Evolutionary conservation across 805 yeast genomes (phyloP), one percentile per base, ranked within the genome.

Genomic region (Candida broadrunensis): DNA sequence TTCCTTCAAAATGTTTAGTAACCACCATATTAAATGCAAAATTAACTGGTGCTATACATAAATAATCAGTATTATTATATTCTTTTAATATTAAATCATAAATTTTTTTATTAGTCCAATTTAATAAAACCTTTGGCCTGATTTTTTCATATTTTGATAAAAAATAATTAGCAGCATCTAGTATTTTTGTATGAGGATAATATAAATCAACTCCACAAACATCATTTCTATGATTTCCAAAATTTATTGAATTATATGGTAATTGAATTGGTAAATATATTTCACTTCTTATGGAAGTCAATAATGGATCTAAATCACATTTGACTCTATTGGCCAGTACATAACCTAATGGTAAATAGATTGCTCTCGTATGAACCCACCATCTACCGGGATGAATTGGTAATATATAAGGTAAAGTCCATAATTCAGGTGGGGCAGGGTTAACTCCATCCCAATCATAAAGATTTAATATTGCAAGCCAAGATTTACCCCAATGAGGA

Each of bases 311-410:
- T 39, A 84, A 51, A 5, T 73, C 77, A 52, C 88, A 83, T 40
- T 72, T 66, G 27, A 73, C 68, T 41, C 66, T 65, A 23, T 75
- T 71, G 36, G 86, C 68, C 12, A 85, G 79, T 7, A 93, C 58
- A 58, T 91, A 93, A 14, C 97, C 91, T 52, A 91, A 67, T 0
- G 98, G 90, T 25, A 86, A 61, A 54, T 90, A 93, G 17, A 93
- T 87, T 1, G 93, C 96, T 42, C 99, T 72, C 0, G 97, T 90
- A 56, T 93, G 99, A 17, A 91, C 97, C 99, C 99, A 93, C 99
- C 98, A 93, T 56, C 87, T 77, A 26, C 90, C 95, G 1, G 99
- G 99, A 56, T 93, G 98, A 31, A 89, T 70, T 0, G 96, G 95
- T 2, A 84, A 54, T 36, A 72, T 56, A 46, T 88, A 86, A 1